Base-by-base conservation (phyloP, 179 eudicot species). In the Beta lomatogona region DNA sequence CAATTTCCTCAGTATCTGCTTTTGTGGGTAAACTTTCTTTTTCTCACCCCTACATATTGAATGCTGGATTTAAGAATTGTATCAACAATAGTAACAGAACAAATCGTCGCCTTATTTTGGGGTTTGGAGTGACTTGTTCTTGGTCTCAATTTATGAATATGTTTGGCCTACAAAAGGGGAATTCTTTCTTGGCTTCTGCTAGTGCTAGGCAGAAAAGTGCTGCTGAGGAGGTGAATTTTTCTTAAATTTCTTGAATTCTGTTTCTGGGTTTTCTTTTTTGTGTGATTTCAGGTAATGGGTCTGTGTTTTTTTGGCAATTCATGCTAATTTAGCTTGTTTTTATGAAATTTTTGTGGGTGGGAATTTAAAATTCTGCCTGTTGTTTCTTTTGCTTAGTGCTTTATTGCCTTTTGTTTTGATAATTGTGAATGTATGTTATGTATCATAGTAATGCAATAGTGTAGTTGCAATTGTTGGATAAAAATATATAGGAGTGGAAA, bases 161-260 rank as follows among this genome's bases (percentile, higher is more conserved):
- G 91, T 85, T 92, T 78, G 91, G 85, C 14, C 41, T 76, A 48
- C 73, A 77, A 68, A 86, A 81, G 70, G 84, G 86, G 60, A 88
- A 94, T 57, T 88, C 97, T 73, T 93, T 94, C 81, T 52, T 90
- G n/a, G 97, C 97, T 76, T 88, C 89, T 83, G 99, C 98, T 44
- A 88, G 93, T 83, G 99, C 98, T 44, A 88, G 93, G 63, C 84
- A 83, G 69, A 95, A 89, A 82, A 86, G 91, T 77, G 80, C 75
- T 15, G 68, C 92, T 86, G 98, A 93, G 4, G 80, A 92, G 93
- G 98, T 93, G 2, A 16, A 57, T 53, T 75, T 52, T 52, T 91
- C 2, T 36, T 36, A 18, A 59, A 41, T 71, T 60, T 50, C 73
- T 63, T 44, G 79, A 19, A 75, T 75, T 75, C 57, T 73, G 59